A percentile compares a stretch with the other conserved stretches of the same genome.
Conservation (phyloP, 129 eudicot species). For the Arctium minus region DNA sequence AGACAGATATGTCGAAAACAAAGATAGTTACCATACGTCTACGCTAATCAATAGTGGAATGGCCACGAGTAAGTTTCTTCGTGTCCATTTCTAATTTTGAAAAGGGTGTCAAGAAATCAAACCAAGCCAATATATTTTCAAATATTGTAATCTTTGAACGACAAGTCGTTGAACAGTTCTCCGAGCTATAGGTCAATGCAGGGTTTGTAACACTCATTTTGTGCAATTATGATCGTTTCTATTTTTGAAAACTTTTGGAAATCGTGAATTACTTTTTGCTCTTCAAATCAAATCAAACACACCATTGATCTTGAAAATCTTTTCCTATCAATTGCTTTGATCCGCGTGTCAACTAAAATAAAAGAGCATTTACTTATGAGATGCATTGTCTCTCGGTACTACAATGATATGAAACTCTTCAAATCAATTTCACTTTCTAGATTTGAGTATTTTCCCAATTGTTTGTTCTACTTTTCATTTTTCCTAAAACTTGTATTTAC, state of each 20-base stretch:
- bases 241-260: not conserved
- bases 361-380: not conserved
- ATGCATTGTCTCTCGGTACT: not conserved
- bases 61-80: not conserved
- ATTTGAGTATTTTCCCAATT: not conserved
- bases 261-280: not conserved
- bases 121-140: not conserved
- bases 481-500: not conserved
- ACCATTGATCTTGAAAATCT: not conserved
- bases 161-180: not conserved
- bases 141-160: not conserved
- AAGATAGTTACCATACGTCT: not conserved
- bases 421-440: not conserved
- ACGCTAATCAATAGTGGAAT: not conserved
- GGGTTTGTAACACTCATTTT: not conserved
- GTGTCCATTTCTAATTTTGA: not conserved
- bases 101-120: not conserved
- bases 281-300: not conserved
- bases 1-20: not conserved
- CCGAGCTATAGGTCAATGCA: not conserved
- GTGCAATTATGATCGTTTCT: not conserved
- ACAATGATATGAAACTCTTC: not conserved
- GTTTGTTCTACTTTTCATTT: not conserved
- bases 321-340: not conserved
- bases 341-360: not conserved